phyloP scores from a whole-genome alignment of 2,329 filamentous ascomycete species.

The Nigrospora oryzae region DNA sequence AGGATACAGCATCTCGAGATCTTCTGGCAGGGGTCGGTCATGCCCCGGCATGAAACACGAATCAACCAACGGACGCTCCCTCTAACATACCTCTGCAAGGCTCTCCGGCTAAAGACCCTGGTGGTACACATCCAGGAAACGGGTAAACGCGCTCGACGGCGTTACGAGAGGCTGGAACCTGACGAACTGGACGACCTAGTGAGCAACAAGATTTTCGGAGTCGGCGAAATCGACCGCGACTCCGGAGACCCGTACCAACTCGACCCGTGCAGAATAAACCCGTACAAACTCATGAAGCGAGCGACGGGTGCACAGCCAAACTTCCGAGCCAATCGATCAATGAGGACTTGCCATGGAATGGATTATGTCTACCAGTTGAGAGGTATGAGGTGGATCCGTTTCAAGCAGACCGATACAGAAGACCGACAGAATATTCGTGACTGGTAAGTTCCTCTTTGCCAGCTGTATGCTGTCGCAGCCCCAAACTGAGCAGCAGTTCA shows the following conservation, averaged over 20 bases:
- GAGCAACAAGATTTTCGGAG: too few species aligned
- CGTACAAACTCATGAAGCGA: slow-evolving; percentile 6
- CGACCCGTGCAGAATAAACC: slow-evolving; percentile 3
- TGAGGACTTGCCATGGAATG: slow-evolving; percentile 33
- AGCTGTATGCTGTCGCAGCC: too few species aligned
- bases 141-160: neutral
- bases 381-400: neutral
- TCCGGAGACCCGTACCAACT: slow-evolving; percentile 9
- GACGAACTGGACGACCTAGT: too few species aligned
- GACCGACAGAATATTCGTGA: neutral
- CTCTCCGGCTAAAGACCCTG: slow-evolving; percentile 29
- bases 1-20: neutral
- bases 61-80: slow-evolving; percentile 28
- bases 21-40: neutral
- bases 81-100: slow-evolving; percentile 25
- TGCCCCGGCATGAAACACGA: neutral
- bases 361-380: slow-evolving; percentile 8
- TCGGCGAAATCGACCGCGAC: neutral
- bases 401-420: neutral
- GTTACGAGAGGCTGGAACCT: slow-evolving; percentile 21
- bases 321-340: slow-evolving; percentile 21
- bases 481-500: too few species aligned
- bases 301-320: slow-evolving; percentile 30
- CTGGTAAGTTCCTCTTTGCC: neutral
- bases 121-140: slow-evolving; percentile 19